Conservation (phyloP, 2,329 filamentous ascomycete genomes). For the Colletotrichum chrysophilum region DNA sequence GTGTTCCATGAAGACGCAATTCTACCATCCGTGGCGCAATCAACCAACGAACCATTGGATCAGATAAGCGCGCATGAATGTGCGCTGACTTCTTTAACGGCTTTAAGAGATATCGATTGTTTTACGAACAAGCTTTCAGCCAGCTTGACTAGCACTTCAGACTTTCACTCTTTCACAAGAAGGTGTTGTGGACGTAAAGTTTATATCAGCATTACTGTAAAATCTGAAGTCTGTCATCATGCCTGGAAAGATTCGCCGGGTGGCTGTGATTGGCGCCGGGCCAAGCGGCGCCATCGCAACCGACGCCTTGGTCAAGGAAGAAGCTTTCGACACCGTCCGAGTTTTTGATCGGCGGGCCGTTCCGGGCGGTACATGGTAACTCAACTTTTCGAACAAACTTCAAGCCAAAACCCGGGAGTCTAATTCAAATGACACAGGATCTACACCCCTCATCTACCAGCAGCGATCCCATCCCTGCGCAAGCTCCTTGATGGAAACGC, state of each 20-base stretch:
- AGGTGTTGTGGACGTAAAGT: too few relatives aligned
- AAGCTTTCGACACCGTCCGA: conserved; percentile 57
- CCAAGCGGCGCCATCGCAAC: conserved; percentile 62
- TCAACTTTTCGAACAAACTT: rapidly evolving
- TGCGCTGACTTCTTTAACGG: rapidly evolving
- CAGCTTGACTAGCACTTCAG: rapidly evolving
- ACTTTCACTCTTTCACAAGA: too few relatives aligned
- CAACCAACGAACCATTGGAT: neutral
- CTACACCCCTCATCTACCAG: conserved; percentile 37
- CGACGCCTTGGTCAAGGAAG: conserved; percentile 61
- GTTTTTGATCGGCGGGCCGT: conserved; percentile 64
- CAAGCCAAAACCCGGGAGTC: neutral
- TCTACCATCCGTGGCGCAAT: neutral
- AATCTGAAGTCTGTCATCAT: too few relatives aligned
- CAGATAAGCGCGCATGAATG: neutral
- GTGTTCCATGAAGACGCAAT: conserved; percentile 12
- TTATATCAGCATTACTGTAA: too few relatives aligned
- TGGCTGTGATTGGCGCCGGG: conserved; percentile 64
- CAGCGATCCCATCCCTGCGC: conserved; percentile 30
- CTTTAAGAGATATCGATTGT: neutral
- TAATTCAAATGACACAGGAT: conserved; percentile 23
- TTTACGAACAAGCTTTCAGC: rapidly evolving
- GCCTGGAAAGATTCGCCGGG: conserved; percentile 24
- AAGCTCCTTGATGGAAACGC: conserved; percentile 46
- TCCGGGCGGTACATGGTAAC: conserved; percentile 62